Conservation (phyloP, 164 flowering plant genomes). For the Akebia trifoliata region DNA sequence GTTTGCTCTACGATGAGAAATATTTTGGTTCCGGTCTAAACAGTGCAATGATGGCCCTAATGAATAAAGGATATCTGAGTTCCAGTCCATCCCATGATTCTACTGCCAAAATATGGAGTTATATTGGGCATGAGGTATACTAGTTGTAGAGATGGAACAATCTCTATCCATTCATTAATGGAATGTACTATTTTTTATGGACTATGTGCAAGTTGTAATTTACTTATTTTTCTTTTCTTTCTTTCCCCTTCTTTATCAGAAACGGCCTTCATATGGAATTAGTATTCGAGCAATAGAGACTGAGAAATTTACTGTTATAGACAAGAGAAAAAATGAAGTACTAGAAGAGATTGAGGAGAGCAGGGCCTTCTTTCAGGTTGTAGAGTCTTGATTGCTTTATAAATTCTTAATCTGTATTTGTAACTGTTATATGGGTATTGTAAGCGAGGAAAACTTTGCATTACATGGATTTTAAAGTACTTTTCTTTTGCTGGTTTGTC, state of each 20-base stretch:
- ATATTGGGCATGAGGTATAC: constrained; percentile 80
- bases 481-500: neutral
- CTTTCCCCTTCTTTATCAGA: constrained; percentile 31
- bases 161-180: neutral
- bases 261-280: constrained; percentile 59
- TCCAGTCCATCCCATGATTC: constrained; percentile 43
- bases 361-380: constrained; percentile 96
- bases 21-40: constrained; percentile 73
- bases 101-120: constrained; percentile 61
- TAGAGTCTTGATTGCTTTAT: neutral
- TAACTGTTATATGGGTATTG: neutral
- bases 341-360: constrained; percentile 98
- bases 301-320: constrained; percentile 65
- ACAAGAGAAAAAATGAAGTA: constrained; percentile 41
- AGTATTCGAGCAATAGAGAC: constrained; percentile 81
- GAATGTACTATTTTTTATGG: neutral
- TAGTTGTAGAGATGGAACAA: constrained; percentile 4
- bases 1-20: constrained; percentile 63
- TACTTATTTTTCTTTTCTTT: neutral
- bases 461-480: no score
- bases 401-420: neutral
- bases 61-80: constrained; percentile 48
- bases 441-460: neutral
- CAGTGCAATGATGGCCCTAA: constrained; percentile 39
- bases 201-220: neutral